Evolutionary conservation across 2,329 filamentous ascomycete genomes (phyloP), one percentile per base, ranked within the genome.

Genomic region (Pyrenophora teres): DNA sequence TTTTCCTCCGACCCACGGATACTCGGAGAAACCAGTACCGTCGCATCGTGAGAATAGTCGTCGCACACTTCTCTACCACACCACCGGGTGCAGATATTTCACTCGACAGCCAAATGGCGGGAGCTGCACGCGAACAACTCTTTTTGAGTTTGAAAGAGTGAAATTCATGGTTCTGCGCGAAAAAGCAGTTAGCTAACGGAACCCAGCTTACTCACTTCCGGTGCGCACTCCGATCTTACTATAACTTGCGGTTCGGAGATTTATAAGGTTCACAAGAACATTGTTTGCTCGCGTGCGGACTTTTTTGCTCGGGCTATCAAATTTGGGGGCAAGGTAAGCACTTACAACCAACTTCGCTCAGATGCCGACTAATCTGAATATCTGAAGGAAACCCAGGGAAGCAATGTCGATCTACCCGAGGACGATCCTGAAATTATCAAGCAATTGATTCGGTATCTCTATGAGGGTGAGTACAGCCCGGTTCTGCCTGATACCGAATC

Each of bases 191-290:
- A 2, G 8, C 8, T 25, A 25, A 25, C 6, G 8, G 23, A 7
- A 1, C 7, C 23, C 6, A 30, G 27, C 27, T 12, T 13, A 3
- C 10, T 30, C 9, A 5, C 10, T 4, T 30, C 27, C 8, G 27
- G 27, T 12, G 27, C 8, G 9, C 10, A 30, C 4, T 30, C 54
- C 2, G 59, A 62, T 25, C 37, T 60, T 6, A 49, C 33, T 3
- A 59, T 62, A 25, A 57, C 40, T 1, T 64, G 56, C 19, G 43
- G 45, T 4, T n/a, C 16, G 0, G 45, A 54, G 16, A 31, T 15
- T 3, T 54, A 54, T 42, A 55, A 49, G 16, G 55, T 55, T 9
- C 61, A 64, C 41, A 59, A 55, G 30, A 31, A 18, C 1, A 50
- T 62, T 3, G 50, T 62, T 7, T 62, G 57, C 30, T 21, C 36